These are phyloP conservation scores for Pontederia paniculata DNA, from an alignment of 176 grass and related monocot species.

Conservation along the genomic window DNA sequence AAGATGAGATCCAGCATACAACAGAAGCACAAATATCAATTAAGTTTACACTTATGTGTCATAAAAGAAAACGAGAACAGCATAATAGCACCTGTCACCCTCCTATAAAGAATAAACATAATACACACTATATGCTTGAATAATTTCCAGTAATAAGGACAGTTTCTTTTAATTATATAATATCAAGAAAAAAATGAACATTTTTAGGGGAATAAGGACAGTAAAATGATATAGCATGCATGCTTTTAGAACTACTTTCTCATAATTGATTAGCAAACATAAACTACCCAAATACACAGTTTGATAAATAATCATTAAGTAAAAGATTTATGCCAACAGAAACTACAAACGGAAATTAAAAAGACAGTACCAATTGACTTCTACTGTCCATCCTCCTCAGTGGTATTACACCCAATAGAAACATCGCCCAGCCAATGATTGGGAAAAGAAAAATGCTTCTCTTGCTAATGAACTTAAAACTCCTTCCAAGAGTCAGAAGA, in stretches of 20 bases:
- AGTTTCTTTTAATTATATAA: too few species aligned
- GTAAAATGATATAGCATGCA: too few species aligned
- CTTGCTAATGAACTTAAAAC: constrained; percentile 99
- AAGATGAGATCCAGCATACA: constrained; percentile 8
- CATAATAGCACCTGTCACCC: too few species aligned
- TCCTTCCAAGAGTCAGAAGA: constrained; percentile 62
- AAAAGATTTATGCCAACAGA: constrained; percentile 7
- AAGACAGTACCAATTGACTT: constrained; percentile 69
- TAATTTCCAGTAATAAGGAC: too few species aligned
- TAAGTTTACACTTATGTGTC: too few species aligned
- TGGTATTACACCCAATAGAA: constrained; percentile 84
- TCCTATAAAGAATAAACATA: too few species aligned
- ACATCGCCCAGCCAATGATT: constrained; percentile 96
- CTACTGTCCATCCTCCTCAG: constrained; percentile 73
- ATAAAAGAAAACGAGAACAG: too few species aligned
- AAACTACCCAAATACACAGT: neutral
- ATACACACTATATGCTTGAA: too few species aligned
- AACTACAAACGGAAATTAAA: constrained; percentile 5
- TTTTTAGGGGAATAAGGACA: too few species aligned
- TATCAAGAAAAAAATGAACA: too few species aligned
- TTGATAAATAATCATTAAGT: neutral
- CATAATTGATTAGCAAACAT: neutral
- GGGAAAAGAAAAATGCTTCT: constrained; percentile 88
- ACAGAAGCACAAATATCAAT: neutral
- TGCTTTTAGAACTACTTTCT: too few species aligned